These are phyloP conservation scores for Litsea cubeba DNA, from an alignment of 164 flowering plant genomes.

Conservation along the genomic window DNA sequence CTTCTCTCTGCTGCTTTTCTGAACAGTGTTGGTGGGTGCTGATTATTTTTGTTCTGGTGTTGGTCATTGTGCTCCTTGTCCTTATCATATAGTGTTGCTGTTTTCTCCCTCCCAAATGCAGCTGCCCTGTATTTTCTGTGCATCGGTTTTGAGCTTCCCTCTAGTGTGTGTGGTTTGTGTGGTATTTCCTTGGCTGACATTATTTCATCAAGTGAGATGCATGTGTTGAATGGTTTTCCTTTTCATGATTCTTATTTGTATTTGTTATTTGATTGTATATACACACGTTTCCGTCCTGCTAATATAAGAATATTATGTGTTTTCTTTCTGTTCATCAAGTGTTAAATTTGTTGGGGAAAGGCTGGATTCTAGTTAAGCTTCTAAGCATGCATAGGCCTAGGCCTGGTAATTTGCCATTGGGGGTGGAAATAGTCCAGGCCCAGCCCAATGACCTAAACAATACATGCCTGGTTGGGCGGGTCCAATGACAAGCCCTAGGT, in stretches of 20 bases:
- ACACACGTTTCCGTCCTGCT: background rate
- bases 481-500: too few species aligned
- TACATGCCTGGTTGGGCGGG: too few species aligned
- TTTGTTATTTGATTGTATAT: background rate
- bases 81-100: background rate
- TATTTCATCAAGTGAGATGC: background rate
- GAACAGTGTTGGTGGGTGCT: constrained; percentile 15
- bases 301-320: too few species aligned
- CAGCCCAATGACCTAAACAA: too few species aligned
- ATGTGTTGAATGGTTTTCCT: background rate
- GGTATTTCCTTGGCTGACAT: background rate
- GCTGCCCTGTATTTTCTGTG: background rate
- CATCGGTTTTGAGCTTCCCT: background rate
- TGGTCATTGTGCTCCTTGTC: constrained; percentile 10
- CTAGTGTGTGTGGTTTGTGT: background rate
- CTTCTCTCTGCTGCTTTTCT: background rate
- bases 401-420: too few species aligned
- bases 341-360: too few species aligned
- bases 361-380: too few species aligned
- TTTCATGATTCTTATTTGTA: background rate
- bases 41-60: constrained; percentile 3
- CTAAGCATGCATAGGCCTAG: too few species aligned
- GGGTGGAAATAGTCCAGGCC: too few species aligned
- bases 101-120: background rate
- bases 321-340: too few species aligned